phyloP scores from a whole-genome alignment of 2,329 filamentous ascomycete genomes.

The Emmonsiellopsis sp. region DNA sequence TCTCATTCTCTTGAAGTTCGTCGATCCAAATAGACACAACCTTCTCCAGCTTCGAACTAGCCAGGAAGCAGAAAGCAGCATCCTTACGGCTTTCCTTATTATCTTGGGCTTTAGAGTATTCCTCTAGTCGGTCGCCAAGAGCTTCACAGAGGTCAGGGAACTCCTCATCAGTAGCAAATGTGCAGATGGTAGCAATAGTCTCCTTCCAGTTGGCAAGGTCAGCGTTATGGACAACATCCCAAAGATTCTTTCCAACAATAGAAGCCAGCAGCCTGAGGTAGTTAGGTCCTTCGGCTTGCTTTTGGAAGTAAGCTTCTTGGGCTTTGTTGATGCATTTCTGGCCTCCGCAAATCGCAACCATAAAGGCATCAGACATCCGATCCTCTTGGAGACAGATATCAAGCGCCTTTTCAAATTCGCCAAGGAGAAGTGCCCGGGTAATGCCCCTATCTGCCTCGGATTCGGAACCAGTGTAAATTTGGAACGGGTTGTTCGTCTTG shows the following conservation, averaged over 20 bases:
- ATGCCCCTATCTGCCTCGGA: constrained; percentile 75
- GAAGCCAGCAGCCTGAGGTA: constrained; percentile 85
- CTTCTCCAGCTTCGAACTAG: constrained; percentile 94
- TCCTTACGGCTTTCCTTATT: constrained; percentile 61
- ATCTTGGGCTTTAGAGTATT: constrained; percentile 49
- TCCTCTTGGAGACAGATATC: constrained; percentile 82
- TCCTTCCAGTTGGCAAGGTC: constrained; percentile 93
- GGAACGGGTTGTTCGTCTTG: constrained; percentile 90
- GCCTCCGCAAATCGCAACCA: constrained; percentile 94
- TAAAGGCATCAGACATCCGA: constrained; percentile 88
- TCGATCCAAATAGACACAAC: constrained; percentile 89
- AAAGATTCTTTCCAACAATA: constrained; percentile 91
- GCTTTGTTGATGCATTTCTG: constrained; percentile 91
- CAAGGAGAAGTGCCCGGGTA: constrained; percentile 78
- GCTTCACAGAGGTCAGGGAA: constrained; percentile 94
- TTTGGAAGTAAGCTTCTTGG: constrained; percentile 79
- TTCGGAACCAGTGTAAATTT: constrained; percentile 76
- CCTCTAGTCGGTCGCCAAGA: constrained; percentile 80
- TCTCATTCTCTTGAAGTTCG: constrained; percentile 77
- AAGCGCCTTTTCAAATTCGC: constrained; percentile 81
- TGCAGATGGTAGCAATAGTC: constrained; percentile 90
- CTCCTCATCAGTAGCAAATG: constrained; percentile 81
- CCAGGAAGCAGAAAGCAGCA: constrained; percentile 91
- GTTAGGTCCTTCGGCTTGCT: constrained; percentile 73
- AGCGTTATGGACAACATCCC: constrained; percentile 96